Conservation (phyloP, 306 rosid genomes). For the Corylus heterophylla region DNA sequence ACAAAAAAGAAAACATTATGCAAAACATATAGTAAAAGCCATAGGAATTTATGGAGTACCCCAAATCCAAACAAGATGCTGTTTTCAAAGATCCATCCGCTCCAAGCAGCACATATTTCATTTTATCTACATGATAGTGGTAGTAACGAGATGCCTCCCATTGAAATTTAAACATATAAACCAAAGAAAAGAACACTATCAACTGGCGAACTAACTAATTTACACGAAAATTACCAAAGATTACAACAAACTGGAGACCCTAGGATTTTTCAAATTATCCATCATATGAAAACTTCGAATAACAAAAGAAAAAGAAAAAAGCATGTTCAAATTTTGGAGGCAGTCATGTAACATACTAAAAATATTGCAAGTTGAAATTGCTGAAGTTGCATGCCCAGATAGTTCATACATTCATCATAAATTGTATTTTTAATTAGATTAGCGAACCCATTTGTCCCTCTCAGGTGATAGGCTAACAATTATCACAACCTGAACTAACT, state of each 20-base stretch:
- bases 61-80: no score
- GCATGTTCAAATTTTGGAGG: not conserved
- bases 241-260: not conserved
- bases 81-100: no score
- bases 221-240: not conserved
- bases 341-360: not conserved
- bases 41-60: no score
- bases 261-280: not conserved
- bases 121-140: no score
- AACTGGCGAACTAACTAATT: not conserved
- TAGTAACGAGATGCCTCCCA: no score
- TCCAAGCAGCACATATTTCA: no score
- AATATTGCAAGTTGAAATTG: not conserved
- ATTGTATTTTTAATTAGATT: not conserved
- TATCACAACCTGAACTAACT: not conserved
- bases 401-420: not conserved
- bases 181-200: not conserved
- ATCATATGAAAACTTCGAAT: not conserved
- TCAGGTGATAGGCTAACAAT: not conserved
- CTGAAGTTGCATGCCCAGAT: not conserved
- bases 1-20: no score
- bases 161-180: no score
- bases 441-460: not conserved
- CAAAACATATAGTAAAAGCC: no score
- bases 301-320: not conserved